Percentiles rank a stretch among this genome's conserved stretches.
Conservation (phyloP, 73 alveolate genomes). For the Urostyla sp. region DNA sequence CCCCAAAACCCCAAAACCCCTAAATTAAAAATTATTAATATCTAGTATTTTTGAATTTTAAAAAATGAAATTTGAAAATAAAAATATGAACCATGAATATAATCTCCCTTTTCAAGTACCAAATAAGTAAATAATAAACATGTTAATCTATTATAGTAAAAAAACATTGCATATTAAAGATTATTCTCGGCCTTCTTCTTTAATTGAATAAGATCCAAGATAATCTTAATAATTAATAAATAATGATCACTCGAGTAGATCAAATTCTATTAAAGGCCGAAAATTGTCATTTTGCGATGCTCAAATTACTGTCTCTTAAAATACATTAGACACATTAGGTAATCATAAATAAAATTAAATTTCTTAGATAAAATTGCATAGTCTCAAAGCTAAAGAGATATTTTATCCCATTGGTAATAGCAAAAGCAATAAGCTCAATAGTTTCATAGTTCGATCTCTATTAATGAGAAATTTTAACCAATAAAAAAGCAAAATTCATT, state of each 20-base stretch:
- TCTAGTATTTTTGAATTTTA: no score
- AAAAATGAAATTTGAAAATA: no score
- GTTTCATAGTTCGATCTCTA: neutral
- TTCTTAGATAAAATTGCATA: neutral
- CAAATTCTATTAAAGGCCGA: slow-evolving; percentile 35
- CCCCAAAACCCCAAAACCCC: no score
- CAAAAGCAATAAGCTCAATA: neutral
- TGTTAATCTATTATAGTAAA: no score
- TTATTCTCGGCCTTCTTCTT: no score
- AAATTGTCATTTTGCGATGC: slow-evolving; percentile 47
- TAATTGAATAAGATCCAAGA: no score
- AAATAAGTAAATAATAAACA: no score
- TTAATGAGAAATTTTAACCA: neutral
- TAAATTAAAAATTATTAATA: no score
- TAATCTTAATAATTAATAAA: no score
- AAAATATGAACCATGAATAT: no score
- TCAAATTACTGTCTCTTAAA: slow-evolving; percentile 18
- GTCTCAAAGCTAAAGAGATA: slow-evolving; percentile 8
- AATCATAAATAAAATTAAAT: neutral
- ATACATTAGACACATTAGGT: slow-evolving; percentile 29
- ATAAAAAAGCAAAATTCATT: neutral
- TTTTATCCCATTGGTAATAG: neutral
- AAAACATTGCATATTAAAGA: no score
- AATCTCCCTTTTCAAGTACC: no score
- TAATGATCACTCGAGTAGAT: slow-evolving; percentile 30